Base-by-base conservation (phyloP, 1,284 basidiomycete genomes). In the Ustilago vetiveriae region DNA sequence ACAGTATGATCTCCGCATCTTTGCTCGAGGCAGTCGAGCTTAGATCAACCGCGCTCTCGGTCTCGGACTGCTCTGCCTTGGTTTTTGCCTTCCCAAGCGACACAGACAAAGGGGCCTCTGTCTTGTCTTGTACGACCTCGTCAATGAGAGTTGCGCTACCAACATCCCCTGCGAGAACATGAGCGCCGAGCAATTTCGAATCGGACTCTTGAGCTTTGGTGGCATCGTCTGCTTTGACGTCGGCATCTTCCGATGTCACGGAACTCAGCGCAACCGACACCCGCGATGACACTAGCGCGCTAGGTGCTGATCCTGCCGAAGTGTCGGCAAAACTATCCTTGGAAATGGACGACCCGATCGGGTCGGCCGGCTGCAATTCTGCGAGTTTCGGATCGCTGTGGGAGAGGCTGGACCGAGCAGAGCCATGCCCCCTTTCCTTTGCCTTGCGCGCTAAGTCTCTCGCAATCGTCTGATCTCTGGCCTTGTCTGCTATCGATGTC, bases 401-500 rank as follows among this genome's bases (percentile, higher is more conserved):
- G 42, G 22, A 23, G n/a, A 54, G 32, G 41, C 58, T 68, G 22
- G 50, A 24, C 6, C 65, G 56, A 38, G 53, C 46, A 6, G 58
- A 58, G n/a, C 59, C 49, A 14, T 60, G 55, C 6, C 67, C 74
- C 39, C 63, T 72, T 21, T 57, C 52, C 19, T 58, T 60, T 9
- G 73, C 74, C 39, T 49, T 62, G 10, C 48, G 42, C 24, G 64
- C 75, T 33, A 77, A 40, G 3, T 69, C 59, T 26, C 63, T 55
- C 5, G 75, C 75, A 14, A 63, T 71, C 32, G 60, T 53, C 17
- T 74, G 58, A n/a, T 73, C 67, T 19, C 75, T 49, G 5, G 66
- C 73, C 41, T 69, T 73, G 35, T 75, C 74, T 22, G 71, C 75
- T 36, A 44, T 47, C 16, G 65, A 69, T 4, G 58, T 36, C 10